Evolutionary conservation across 768 basidiomycete species (phyloP), one percentile per base, ranked within the genome.

Genomic region (Trametes cinnabarina): DNA sequence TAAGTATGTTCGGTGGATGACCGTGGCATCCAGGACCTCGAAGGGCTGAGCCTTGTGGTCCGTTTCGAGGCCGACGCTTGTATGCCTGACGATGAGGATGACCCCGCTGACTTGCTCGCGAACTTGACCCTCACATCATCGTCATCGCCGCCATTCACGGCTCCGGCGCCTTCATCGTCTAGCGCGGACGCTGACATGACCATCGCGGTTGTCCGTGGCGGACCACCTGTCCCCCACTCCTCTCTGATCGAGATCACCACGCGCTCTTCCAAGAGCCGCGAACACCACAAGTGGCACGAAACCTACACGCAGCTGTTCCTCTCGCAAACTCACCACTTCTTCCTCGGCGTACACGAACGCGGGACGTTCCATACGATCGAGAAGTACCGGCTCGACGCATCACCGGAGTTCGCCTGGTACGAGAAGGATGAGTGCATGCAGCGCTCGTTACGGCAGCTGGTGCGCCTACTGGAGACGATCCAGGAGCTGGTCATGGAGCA

Each of bases 241-340:
- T 58, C 68, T 42, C 34, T 78, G n/a, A 55, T 70, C n/a, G 70
- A 71, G 50, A 46, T 71, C 15, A 62, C 61, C 30, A 70, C 70
- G n/a, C 61, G 63, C 44, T 59, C 66, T 17, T 6, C 41, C 22
- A 62, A 28, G 47, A 19, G 20, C 15, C 47, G 6, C 10, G 10
- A 14, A 47, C 5, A 26, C 2, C 52, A 55, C 50, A 74, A 84
- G 61, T 88, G 86, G 86, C 72, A 68, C 34, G 84, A 87, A 12
- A 73, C 74, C 1, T 88, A 83, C 67, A 81, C 82, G 0, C 88
- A 89, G 65, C 69, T 89, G 15, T 85, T 80, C 67, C 77, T 90
- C 57, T 87, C 89, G 6, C 86, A 87, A 65, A 90, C 85, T 0
- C 71, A 77, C 0, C 77, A 81, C 60, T 76, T 83, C 57, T 83